Percentiles rank a stretch among this genome's conserved stretches.
phyloP scores from a whole-genome alignment of 768 basidiomycete species.

The Lanmaoa pseudosensibilis region DNA sequence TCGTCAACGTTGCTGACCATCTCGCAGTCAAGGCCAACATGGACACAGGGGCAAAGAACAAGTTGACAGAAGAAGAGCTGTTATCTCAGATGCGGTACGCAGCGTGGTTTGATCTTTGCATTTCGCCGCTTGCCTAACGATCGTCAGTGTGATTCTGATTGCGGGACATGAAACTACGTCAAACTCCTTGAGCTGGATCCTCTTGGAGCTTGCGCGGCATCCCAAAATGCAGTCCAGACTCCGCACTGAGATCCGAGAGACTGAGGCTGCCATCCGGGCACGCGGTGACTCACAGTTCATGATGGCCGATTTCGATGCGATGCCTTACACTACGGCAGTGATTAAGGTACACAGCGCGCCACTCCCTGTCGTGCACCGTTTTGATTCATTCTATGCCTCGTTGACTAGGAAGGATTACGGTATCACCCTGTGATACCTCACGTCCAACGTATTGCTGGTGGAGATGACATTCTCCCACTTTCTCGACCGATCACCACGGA shows the following conservation, averaged over 20 bases:
- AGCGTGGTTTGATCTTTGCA: not conserved
- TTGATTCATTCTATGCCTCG: not conserved
- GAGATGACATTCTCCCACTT: conserved; percentile 61
- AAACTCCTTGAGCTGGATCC: conserved; percentile 56
- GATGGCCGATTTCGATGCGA: conserved; percentile 47
- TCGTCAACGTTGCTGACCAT: not conserved
- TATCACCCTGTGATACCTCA: conserved; percentile 52
- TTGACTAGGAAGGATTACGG: conserved; percentile 45
- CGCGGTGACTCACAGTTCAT: conserved; percentile 16
- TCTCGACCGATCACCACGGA: conserved; percentile 49
- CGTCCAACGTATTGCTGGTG: conserved; percentile 49
- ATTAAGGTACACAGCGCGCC: conserved; percentile 26
- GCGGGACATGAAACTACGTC: conserved; percentile 65
- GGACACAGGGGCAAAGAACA: conserved; percentile 26
- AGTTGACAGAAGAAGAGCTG: conserved; percentile 20
- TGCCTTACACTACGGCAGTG: conserved; percentile 45
- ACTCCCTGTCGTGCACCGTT: conserved; percentile 16
- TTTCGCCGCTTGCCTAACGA: not conserved
- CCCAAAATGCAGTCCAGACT: conserved; percentile 60
- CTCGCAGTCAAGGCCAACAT: conserved; percentile 30
- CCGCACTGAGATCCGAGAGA: conserved; percentile 35
- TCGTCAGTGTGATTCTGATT: conserved; percentile 44
- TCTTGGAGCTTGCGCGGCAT: conserved; percentile 60
- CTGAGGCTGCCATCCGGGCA: conserved; percentile 5
- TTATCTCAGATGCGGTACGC: conserved; percentile 24